These are phyloP conservation scores for Cucumis cinereus DNA, from an alignment of 306 rosid genomes.

Conservation along the genomic window DNA sequence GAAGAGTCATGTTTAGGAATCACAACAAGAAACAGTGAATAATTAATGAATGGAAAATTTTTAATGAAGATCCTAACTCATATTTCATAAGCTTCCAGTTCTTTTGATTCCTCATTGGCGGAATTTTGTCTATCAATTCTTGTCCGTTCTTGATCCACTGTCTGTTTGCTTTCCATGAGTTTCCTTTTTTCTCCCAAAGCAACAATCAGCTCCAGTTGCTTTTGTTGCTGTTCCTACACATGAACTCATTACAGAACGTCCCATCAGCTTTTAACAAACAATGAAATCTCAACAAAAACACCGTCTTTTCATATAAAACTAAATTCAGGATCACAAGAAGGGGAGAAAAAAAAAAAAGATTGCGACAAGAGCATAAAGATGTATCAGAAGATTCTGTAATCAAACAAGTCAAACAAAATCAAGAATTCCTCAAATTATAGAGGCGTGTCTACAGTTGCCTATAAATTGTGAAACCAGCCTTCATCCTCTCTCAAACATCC, in stretches of 20 bases:
- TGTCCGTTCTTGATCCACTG: conserved; percentile 17
- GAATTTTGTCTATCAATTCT: conserved; percentile 18
- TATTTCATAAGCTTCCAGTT: conserved; percentile 45
- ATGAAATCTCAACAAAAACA: not conserved
- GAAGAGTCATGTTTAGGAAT: not conserved
- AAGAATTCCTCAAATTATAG: not conserved
- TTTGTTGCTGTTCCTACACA: conserved; percentile 76
- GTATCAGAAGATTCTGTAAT: not conserved
- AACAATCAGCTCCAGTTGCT: conserved; percentile 76
- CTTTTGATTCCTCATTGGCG: conserved; percentile 32
- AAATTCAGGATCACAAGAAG: not conserved
- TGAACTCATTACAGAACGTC: not conserved
- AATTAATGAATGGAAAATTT: not conserved
- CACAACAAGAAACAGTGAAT: not conserved
- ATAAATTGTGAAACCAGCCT: not conserved
- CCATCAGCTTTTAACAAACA: not conserved
- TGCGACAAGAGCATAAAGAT: not conserved
- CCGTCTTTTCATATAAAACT: not conserved
- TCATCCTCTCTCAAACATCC: not conserved
- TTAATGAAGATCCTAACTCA: conserved; percentile 14
- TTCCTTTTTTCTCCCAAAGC: conserved; percentile 58
- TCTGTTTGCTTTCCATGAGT: conserved; percentile 43
- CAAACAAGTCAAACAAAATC: not conserved
- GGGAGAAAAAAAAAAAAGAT: not conserved
- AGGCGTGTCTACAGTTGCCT: not conserved